Evolutionary conservation across 768 basidiomycete species (phyloP).

Genomic region (Calocera viscosa): DNA sequence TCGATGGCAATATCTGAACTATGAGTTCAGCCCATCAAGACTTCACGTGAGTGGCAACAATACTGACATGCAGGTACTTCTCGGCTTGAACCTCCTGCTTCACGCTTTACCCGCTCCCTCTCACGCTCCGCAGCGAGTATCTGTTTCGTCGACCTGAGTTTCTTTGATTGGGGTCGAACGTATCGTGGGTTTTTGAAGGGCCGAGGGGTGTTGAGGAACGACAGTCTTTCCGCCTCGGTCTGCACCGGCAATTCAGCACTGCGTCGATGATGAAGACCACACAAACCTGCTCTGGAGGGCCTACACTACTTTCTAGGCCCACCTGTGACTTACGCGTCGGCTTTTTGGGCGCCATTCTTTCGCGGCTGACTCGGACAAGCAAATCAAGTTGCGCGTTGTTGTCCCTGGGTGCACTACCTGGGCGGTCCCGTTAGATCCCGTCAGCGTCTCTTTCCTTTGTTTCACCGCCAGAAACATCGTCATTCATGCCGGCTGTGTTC

Average conservation of each 20-base stretch:
- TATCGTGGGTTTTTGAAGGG: conserved; percentile 68
- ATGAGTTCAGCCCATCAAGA: background rate
- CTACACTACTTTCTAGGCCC: background rate
- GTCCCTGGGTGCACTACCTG: no score
- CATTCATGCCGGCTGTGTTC: no score
- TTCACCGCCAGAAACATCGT: no score
- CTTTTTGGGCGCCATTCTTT: conserved; percentile 2
- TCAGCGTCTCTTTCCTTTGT: no score
- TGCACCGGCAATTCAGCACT: conserved; percentile 21
- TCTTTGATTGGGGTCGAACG: conserved; percentile 53
- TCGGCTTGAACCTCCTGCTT: conserved; percentile 31
- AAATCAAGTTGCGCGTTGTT: no score
- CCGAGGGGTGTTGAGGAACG: conserved; percentile 53
- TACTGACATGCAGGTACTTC: conserved; percentile 60
- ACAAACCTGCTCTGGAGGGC: background rate
- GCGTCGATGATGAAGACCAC: background rate
- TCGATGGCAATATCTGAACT: conserved; percentile 61
- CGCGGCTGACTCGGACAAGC: no score
- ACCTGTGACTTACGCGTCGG: background rate
- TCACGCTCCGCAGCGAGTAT: conserved; percentile 70
- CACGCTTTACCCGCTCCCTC: conserved; percentile 33
- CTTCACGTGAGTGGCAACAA: background rate
- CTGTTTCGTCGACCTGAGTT: conserved; percentile 68
- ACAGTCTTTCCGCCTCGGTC: conserved; percentile 63
- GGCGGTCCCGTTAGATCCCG: no score